phyloP scores from a whole-genome alignment of 2,329 filamentous ascomycete species.

The Knoxdaviesia capensis region DNA sequence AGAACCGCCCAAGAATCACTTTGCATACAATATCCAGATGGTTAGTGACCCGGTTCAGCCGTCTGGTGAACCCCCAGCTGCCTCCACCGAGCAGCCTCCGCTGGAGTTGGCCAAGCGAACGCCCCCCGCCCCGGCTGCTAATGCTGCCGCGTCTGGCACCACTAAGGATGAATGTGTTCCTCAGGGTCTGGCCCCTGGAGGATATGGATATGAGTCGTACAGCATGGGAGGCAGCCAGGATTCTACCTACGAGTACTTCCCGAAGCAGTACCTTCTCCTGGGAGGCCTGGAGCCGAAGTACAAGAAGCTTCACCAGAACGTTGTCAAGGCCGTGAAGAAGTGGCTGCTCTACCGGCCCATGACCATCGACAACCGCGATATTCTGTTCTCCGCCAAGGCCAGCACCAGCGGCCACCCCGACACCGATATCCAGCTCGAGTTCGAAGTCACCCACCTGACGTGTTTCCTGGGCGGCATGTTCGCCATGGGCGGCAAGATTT shows the following conservation, averaged over 20 bases:
- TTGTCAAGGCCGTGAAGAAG: constrained; percentile 47
- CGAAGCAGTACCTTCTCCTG: constrained; percentile 51
- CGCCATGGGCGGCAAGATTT: constrained; percentile 42
- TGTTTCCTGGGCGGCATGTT: constrained; percentile 57
- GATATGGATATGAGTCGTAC: constrained; percentile 24
- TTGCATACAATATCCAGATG: too few relatives aligned
- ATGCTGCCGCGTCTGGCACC: neutral
- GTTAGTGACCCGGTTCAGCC: too few relatives aligned
- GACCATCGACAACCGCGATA: constrained; percentile 41
- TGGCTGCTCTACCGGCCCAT: constrained; percentile 64
- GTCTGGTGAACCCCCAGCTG: too few relatives aligned
- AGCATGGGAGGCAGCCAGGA: constrained; percentile 47
- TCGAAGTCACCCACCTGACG: constrained; percentile 42
- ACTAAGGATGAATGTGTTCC: constrained; percentile 25
- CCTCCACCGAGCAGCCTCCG: too few relatives aligned
- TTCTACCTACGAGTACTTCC: constrained; percentile 53
- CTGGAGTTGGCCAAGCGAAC: too few relatives aligned
- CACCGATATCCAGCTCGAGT: constrained; percentile 23
- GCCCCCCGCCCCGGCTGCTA: neutral
- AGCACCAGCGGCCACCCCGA: constrained; percentile 21
- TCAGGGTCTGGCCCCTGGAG: constrained; percentile 34
- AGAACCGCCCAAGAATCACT: too few relatives aligned
- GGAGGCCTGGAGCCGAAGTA: constrained; percentile 59
- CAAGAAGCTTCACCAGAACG: constrained; percentile 47
- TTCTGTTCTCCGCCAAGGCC: constrained; percentile 55